These are phyloP conservation scores for Fomitopsis schrenkii DNA, from an alignment of 1,284 basidiomycete species.

Conservation along the genomic window DNA sequence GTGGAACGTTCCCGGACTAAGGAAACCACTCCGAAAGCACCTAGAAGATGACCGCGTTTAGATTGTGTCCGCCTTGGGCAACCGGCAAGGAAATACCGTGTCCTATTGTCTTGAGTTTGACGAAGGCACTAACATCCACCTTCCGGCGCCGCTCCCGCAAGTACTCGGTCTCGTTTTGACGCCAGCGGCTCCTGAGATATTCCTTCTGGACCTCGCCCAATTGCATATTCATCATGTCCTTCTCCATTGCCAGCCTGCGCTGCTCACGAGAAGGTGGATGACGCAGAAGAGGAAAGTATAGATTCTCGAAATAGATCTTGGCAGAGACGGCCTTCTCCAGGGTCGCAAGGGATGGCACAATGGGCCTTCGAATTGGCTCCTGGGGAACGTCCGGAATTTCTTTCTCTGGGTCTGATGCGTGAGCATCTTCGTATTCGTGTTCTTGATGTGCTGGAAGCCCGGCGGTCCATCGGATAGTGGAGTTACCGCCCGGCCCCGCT, in stretches of 20 bases:
- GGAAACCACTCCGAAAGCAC: constrained; percentile 95
- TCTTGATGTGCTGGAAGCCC: constrained; percentile 61
- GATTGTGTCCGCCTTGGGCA: constrained; percentile 9
- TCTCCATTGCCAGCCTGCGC: constrained; percentile 81
- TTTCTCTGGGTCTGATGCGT: constrained; percentile 20
- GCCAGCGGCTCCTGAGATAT: constrained; percentile 72
- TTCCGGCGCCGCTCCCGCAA: constrained; percentile 80
- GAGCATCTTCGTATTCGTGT: constrained; percentile 52
- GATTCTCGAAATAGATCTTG: constrained; percentile 94
- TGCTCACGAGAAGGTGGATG: constrained; percentile 84
- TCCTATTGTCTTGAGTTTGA: constrained; percentile 92
- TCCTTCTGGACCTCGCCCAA: constrained; percentile 71
- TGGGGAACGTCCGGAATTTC: constrained; percentile 24
- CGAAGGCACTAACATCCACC: constrained; percentile 83
- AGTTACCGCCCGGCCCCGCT: constrained; percentile 54
- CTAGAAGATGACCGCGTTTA: constrained; percentile 32
- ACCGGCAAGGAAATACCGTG: constrained; percentile 58
- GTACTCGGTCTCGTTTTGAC: constrained; percentile 85
- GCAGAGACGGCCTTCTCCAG: constrained; percentile 91
- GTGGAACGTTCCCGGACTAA: constrained; percentile 82
- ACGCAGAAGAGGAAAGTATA: constrained; percentile 89
- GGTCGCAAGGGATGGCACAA: constrained; percentile 84
- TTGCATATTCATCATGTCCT: constrained; percentile 75
- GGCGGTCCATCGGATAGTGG: constrained; percentile 56
- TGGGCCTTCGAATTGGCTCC: constrained; percentile 42